These are phyloP conservation scores for Stachybotrys elegans DNA, from an alignment of 2,329 filamentous ascomycete genomes.

Conservation along the genomic window DNA sequence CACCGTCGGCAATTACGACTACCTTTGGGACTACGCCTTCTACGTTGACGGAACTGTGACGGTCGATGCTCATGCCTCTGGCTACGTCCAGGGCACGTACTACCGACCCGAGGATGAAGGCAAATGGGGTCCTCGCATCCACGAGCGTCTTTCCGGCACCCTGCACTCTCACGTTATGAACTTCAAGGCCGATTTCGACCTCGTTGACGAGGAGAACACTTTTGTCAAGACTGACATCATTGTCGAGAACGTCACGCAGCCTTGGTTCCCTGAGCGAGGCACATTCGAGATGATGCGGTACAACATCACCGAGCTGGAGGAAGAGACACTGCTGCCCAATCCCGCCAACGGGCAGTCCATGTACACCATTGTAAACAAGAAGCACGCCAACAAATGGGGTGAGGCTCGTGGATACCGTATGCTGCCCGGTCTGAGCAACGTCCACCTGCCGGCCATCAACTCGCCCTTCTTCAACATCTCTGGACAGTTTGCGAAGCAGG, in stretches of 20 bases:
- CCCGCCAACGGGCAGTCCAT: slow-evolving; percentile 8
- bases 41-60: not conserved
- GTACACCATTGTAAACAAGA: slow-evolving; percentile 17
- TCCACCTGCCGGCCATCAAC: slow-evolving; percentile 39
- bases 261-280: slow-evolving; percentile 31
- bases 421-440: slow-evolving; percentile 23
- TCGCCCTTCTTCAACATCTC: slow-evolving; percentile 42
- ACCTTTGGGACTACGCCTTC: slow-evolving; percentile 38
- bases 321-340: slow-evolving; percentile 17
- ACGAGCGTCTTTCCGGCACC: slow-evolving; percentile 18
- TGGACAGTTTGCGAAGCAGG: slow-evolving; percentile 37
- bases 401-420: slow-evolving; percentile 7
- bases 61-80: slow-evolving; percentile 1
- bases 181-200: slow-evolving; percentile 34
- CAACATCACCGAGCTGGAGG: slow-evolving; percentile 21
- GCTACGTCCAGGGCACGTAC: slow-evolving; percentile 11
- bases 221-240: slow-evolving; percentile 24
- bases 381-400: slow-evolving; percentile 8
- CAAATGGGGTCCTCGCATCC: slow-evolving; percentile 27
- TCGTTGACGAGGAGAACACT: slow-evolving; percentile 24
- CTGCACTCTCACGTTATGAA: slow-evolving; percentile 31
- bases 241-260: slow-evolving; percentile 24
- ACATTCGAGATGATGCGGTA: slow-evolving; percentile 28
- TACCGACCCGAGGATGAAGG: slow-evolving; percentile 25
- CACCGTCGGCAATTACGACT: slow-evolving; percentile 52